Evolutionary conservation across 2,329 filamentous ascomycete species (phyloP).

Genomic region (Fusarium drepaniforme): DNA sequence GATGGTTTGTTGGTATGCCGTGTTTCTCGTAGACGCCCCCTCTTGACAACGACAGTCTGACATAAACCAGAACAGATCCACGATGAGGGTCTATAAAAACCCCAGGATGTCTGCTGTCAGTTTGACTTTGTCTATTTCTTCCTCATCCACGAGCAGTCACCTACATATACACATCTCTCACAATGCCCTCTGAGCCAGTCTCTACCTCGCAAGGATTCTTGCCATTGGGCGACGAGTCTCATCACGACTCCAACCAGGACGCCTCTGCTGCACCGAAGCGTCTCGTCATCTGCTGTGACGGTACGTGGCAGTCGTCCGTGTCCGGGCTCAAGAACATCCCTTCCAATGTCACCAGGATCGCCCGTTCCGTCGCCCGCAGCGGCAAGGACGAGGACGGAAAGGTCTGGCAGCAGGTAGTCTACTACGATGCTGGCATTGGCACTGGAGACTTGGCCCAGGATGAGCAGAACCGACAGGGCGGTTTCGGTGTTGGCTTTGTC

Average conservation of each 20-base stretch:
- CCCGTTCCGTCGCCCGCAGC: slow-evolving; percentile 43
- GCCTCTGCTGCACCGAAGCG: slow-evolving; percentile 36
- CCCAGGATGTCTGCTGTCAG: background rate
- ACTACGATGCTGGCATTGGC: slow-evolving; percentile 53
- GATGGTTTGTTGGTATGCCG: background rate
- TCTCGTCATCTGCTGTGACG: slow-evolving; percentile 53
- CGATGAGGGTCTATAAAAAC: slow-evolving; percentile 23
- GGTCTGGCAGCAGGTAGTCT: slow-evolving; percentile 51
- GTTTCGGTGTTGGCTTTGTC: slow-evolving; percentile 44
- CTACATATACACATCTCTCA: background rate
- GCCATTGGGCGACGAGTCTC: slow-evolving; percentile 28
- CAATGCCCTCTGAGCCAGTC: slow-evolving; percentile 27
- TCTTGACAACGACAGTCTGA: slow-evolving; percentile 11
- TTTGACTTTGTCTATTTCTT: background rate
- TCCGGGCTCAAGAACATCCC: slow-evolving; percentile 43
- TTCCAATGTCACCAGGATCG: slow-evolving; percentile 51
- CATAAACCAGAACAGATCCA: background rate
- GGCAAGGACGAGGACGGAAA: slow-evolving; percentile 43
- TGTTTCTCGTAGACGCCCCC: background rate
- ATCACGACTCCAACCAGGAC: slow-evolving; percentile 26
- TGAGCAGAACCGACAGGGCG: slow-evolving; percentile 36
- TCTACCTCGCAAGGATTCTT: slow-evolving; percentile 22
- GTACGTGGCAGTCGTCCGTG: slow-evolving; percentile 49
- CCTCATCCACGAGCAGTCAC: background rate
- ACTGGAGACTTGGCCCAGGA: slow-evolving; percentile 29